Conservation (phyloP, 2,329 filamentous ascomycete genomes). For the Phialophora macrospora region DNA sequence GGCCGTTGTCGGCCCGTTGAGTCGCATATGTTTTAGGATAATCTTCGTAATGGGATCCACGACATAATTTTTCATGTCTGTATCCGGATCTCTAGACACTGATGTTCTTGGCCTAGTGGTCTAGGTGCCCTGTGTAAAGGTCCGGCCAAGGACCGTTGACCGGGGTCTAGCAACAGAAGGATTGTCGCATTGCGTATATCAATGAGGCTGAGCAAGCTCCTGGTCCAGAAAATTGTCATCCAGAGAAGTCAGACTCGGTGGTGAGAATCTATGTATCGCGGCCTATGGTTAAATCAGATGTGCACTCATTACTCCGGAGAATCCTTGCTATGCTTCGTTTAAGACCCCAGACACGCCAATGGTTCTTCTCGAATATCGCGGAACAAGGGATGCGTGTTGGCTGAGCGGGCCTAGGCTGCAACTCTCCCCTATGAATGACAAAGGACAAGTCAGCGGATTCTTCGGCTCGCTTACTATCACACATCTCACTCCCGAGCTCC, state of each 20-base stretch:
- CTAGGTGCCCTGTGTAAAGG: slow-evolving; percentile 7
- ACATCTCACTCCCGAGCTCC: slow-evolving; percentile 10
- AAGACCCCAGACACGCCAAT: not conserved
- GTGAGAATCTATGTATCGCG: not conserved
- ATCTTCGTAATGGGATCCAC: not conserved
- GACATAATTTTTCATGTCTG: not conserved
- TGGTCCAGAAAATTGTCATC: not conserved
- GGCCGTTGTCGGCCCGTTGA: not conserved
- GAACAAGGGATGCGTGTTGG: not conserved
- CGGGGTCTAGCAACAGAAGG: not conserved
- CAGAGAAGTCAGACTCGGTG: not conserved
- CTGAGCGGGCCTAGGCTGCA: not conserved
- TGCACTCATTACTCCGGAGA: not conserved
- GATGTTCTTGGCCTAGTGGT: slow-evolving; percentile 6
- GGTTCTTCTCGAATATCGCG: not conserved
- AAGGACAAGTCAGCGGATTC: slow-evolving; percentile 18
- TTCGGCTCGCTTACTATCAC: slow-evolving; percentile 20
- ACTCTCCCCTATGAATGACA: not conserved
- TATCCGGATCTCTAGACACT: not conserved
- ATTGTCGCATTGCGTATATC: slow-evolving; percentile 11
- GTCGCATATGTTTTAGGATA: not conserved
- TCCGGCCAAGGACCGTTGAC: not conserved
- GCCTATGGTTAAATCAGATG: not conserved
- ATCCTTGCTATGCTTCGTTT: slow-evolving; percentile 1
- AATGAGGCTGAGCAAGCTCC: slow-evolving; percentile 21